Evolutionary conservation across 2,329 filamentous ascomycete genomes (phyloP), one percentile per base, ranked within the genome.

Genomic region (Cladosporium sp.): DNA sequence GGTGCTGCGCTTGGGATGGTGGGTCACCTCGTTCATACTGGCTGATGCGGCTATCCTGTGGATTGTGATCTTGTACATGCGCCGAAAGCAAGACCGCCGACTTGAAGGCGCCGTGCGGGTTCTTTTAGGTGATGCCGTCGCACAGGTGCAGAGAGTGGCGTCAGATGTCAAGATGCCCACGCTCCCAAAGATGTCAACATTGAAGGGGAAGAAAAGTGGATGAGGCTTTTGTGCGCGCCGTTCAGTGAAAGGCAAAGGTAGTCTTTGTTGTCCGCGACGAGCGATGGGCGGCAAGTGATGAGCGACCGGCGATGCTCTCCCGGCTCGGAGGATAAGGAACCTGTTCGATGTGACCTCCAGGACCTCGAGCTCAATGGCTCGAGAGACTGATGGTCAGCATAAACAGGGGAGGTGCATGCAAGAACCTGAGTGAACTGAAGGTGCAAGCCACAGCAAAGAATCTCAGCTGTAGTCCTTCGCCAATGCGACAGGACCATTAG

Each of bases 91-190:
- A 71, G 91, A 94, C 72, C 81, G 85, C 56, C 82, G 91, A 66
- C 77, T 93, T 1, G 91, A 94, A 74, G 90, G 91, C 68, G 82
- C 91, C n/a, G 85, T 93, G 3, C 81, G 90, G 56, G 87, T 89
- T 0, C 81, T 88, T 16, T 74, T 92, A 11, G 81, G 81, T 0
- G 81, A 83, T 72, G 70, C 79, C 74, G 75, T 76, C 28, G 74
- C 75, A 8, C 75, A 77, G 57, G 73, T 76, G 62, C 74, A 75
- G 63, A 76, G 70, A 21, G 70, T 75, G 11, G 69, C 72, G 7
- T 67, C 72, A 12, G 70, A 76, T 29, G 74, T 75, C 28, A 76
- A 76, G 67, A 75, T 76, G 67, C 75, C 75, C 4, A 68, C 69
- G 10, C 49, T 77, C 52, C 70, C 73, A 49, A 68, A 67, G 26